Evolutionary conservation across 2,329 filamentous ascomycete species (phyloP).

Genomic region (Claviceps spartinae): DNA sequence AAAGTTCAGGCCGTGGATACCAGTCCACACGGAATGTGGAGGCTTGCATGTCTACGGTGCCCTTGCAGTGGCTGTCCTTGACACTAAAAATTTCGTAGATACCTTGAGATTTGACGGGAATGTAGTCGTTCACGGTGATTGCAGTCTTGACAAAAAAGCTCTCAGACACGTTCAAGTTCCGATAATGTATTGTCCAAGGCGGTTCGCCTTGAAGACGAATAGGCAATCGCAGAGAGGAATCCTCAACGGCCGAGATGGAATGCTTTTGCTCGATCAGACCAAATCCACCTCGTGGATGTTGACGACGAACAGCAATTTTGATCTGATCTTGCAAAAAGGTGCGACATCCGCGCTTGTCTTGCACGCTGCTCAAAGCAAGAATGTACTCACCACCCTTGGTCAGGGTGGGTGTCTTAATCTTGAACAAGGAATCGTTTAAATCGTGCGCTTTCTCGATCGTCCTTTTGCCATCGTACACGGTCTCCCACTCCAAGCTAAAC

Average conservation of each 20-base stretch:
- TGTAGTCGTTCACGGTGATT: constrained; percentile 48
- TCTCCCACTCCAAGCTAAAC: constrained; percentile 82
- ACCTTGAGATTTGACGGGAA: constrained; percentile 54
- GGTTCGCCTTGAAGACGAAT: constrained; percentile 73
- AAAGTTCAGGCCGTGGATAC: constrained; percentile 67
- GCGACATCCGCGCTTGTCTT: constrained; percentile 76
- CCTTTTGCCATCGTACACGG: constrained; percentile 79
- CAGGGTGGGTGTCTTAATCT: constrained; percentile 62
- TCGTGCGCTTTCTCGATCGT: constrained; percentile 51
- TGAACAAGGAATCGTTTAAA: constrained; percentile 50
- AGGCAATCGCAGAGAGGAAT: constrained; percentile 59
- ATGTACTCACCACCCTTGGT: constrained; percentile 81
- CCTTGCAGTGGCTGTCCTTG: constrained; percentile 67
- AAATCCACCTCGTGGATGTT: constrained; percentile 77
- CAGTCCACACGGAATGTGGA: constrained; percentile 70
- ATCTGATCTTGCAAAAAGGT: constrained; percentile 73
- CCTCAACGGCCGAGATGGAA: constrained; percentile 62
- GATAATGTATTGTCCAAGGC: constrained; percentile 71
- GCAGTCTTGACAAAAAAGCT: constrained; percentile 35
- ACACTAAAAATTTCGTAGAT: constrained; percentile 71
- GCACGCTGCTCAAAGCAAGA: constrained; percentile 70
- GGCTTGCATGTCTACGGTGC: constrained; percentile 60
- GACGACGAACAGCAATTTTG: constrained; percentile 75
- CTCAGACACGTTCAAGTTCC: constrained; percentile 45
- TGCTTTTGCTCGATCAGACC: constrained; percentile 73